These are phyloP conservation scores for Chlorella sp. DNA, from an alignment of 139 green algal species.

Conservation along the genomic window DNA sequence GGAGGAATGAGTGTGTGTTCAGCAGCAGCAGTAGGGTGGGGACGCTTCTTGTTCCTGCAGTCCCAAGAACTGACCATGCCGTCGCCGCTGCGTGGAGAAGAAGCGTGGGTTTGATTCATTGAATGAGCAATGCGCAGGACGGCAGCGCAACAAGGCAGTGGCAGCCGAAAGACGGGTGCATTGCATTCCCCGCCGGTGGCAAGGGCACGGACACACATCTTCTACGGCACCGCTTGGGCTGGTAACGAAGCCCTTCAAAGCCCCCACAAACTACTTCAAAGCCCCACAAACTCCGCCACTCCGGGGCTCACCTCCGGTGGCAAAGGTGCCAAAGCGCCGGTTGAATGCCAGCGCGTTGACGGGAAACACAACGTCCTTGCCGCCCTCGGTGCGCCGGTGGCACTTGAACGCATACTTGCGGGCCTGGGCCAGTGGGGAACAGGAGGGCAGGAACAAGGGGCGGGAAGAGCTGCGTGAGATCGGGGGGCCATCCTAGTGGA, in stretches of 20 bases:
- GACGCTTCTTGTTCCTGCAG: no score
- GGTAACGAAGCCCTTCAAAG: no score
- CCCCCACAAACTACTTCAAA: no score
- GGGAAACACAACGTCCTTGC: slow-evolving; percentile 78
- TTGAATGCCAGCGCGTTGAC: slow-evolving; percentile 91
- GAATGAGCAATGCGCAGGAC: background rate
- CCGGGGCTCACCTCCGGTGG: slow-evolving; percentile 84
- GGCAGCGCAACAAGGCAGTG: background rate
- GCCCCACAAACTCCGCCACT: no score
- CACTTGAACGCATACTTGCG: slow-evolving; percentile 96
- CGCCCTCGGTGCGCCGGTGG: slow-evolving; percentile 74
- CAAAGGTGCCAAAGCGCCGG: slow-evolving; percentile 85
- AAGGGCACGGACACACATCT: no score
- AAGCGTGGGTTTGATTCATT: no score
- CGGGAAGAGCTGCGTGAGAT: background rate
- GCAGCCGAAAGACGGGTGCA: background rate
- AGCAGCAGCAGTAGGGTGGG: no score
- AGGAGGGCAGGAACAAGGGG: background rate
- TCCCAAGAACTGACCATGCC: background rate
- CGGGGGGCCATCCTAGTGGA: no score
- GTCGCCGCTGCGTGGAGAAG: no score
- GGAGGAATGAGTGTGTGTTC: background rate
- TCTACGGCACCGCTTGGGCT: no score
- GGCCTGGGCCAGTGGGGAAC: slow-evolving; percentile 46
- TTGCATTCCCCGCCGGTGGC: no score